Conservation (phyloP, 352 stramenopile genomes). For the Phytopythium sindhum region DNA sequence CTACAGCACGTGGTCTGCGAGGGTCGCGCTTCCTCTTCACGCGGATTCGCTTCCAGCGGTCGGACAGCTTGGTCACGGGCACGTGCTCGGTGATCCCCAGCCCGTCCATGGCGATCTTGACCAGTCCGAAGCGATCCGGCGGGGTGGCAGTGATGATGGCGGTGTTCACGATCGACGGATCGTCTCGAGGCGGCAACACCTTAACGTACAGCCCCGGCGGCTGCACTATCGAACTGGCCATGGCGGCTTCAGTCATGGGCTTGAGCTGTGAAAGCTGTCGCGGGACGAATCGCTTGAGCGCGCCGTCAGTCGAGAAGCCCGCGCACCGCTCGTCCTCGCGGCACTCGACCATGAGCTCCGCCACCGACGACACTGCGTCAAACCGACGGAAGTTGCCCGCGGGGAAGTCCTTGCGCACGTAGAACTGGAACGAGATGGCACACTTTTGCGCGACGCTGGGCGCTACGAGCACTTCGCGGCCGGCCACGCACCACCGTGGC, state of each 20-base stretch:
- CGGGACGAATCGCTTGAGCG: constrained; percentile 74
- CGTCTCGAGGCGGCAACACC: constrained; percentile 41
- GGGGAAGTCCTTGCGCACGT: constrained; percentile 66
- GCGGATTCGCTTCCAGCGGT: constrained; percentile 61
- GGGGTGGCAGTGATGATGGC: constrained; percentile 53
- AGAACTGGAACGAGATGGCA: constrained; percentile 77
- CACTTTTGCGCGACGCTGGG: constrained; percentile 58
- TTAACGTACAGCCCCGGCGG: constrained; percentile 64
- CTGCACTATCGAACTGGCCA: constrained; percentile 14
- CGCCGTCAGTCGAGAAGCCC: constrained; percentile 65
- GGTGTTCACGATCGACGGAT: constrained; percentile 38
- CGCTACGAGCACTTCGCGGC: constrained; percentile 61
- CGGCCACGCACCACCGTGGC: constrained; percentile 57
- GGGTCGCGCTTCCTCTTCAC: constrained; percentile 31
- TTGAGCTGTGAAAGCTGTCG: constrained; percentile 72
- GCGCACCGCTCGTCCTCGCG: constrained; percentile 69
- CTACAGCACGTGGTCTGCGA: constrained; percentile 36
- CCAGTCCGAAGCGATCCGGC: constrained; percentile 52
- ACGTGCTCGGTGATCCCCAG: constrained; percentile 43
- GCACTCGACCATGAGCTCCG: constrained; percentile 52
- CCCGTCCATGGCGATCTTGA: constrained; percentile 61
- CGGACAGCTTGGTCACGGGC: constrained; percentile 48
- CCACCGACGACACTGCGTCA: constrained; percentile 21
- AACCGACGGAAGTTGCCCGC: constrained; percentile 61
- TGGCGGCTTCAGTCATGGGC: constrained; percentile 24